phyloP scores from a whole-genome alignment of 2,329 filamentous ascomycete species.

The Aspergillus carbonarius region DNA sequence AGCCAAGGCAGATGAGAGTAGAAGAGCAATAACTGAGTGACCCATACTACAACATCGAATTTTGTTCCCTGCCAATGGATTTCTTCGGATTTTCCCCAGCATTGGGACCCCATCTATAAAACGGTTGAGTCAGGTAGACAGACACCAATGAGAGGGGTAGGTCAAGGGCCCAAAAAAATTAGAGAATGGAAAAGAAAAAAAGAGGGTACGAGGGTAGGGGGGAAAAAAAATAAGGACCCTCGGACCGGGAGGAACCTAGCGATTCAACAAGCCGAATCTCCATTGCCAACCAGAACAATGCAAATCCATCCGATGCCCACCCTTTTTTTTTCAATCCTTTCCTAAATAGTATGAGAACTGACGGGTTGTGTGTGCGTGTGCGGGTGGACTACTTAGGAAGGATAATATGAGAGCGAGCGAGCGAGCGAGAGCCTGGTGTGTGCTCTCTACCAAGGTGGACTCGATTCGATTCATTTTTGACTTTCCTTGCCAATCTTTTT shows the following conservation, averaged over 20 bases:
- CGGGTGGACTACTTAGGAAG: background rate
- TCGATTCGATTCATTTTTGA: background rate
- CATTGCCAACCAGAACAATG: constrained; percentile 15
- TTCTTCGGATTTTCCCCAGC: background rate
- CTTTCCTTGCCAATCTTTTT: background rate
- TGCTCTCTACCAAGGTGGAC: background rate
- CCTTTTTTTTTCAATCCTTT: constrained; percentile 7
- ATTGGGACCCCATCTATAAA: background rate
- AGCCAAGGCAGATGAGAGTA: background rate
- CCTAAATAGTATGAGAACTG: background rate
- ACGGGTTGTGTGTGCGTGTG: background rate
- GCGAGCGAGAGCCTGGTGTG: background rate
- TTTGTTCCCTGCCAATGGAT: background rate
- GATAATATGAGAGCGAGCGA: background rate
- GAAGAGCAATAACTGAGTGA: background rate
- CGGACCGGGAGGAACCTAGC: constrained; percentile 19
- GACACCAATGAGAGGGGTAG: background rate
- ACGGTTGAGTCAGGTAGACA: background rate
- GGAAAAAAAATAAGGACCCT: constrained; percentile 6
- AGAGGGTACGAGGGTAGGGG: background rate
- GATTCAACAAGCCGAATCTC: constrained; percentile 15
- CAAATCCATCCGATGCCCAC: constrained; percentile 16
- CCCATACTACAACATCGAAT: background rate
- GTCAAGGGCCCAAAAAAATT: background rate
- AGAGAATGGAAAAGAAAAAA: background rate